These are phyloP conservation scores for Otatea glauca DNA, from an alignment of 176 grass and related monocot genomes.

Conservation along the genomic window DNA sequence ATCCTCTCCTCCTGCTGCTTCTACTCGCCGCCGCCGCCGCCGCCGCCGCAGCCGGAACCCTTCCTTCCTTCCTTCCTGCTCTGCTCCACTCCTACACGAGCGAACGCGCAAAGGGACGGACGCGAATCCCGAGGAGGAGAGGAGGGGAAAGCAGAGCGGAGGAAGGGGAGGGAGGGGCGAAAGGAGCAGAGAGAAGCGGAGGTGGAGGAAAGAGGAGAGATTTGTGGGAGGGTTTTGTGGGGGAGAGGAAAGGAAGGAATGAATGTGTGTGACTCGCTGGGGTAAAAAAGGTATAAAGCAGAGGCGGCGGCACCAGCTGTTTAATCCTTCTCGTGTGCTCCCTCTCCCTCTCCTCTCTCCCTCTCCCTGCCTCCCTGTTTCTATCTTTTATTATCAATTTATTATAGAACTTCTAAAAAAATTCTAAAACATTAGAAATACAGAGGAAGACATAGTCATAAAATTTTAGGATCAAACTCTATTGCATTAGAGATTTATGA, in stretches of 20 bases:
- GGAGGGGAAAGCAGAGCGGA: constrained; percentile 4
- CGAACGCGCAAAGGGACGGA: constrained; percentile 11
- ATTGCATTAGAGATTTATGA: too few species aligned
- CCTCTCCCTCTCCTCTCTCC: too few species aligned
- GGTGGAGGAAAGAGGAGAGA: constrained; percentile 31
- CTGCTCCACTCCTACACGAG: constrained; percentile 7
- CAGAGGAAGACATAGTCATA: too few species aligned
- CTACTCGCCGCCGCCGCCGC: neutral
- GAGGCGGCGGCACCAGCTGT: too few species aligned
- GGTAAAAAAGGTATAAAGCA: too few species aligned
- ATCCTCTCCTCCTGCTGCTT: constrained; percentile 42
- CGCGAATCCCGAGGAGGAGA: constrained; percentile 25
- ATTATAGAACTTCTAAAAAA: too few species aligned
- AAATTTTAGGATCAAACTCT: too few species aligned
- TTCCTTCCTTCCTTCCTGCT: neutral
- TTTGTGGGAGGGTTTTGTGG: constrained; percentile 41
- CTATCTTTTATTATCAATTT: too few species aligned
- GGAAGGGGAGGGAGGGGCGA: neutral
- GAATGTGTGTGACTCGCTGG: too few species aligned
- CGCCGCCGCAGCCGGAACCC: neutral
- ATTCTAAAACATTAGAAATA: too few species aligned
- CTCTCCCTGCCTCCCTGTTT: too few species aligned
- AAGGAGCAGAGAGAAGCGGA: neutral
- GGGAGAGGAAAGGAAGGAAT: neutral
- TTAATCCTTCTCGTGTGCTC: too few species aligned